A percentile compares a stretch with the other conserved stretches of the same genome.
Evolutionary conservation across 108 stramenopile genomes (phyloP).

Genomic region (Parietichytrium sp.): DNA sequence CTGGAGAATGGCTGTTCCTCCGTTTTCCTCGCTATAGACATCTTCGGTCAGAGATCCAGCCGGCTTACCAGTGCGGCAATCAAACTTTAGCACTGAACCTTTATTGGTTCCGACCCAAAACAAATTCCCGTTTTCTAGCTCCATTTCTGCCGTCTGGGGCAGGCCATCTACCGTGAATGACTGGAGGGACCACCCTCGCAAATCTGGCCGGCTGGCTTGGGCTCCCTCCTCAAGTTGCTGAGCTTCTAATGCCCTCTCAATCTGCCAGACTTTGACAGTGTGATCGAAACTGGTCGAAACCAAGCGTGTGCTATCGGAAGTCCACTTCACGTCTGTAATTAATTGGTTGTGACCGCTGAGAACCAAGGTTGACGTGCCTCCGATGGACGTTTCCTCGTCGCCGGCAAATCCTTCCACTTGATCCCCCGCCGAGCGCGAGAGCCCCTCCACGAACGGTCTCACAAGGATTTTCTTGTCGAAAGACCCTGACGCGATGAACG

Average conservation of each 20-base stretch:
- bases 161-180: background rate
- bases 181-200: no score
- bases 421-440: background rate
- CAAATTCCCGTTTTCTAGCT: background rate
- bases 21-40: no score
- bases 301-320: background rate
- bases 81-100: background rate
- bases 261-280: background rate
- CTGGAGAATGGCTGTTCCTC: no score
- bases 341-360: background rate
- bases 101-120: background rate
- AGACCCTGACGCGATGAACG: conserved; percentile 8
- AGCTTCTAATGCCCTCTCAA: background rate
- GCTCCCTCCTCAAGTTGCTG: background rate
- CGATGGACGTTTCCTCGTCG: background rate
- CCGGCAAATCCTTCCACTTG: background rate
- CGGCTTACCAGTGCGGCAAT: no score
- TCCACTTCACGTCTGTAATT: background rate
- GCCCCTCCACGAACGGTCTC: background rate
- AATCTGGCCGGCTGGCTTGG: background rate
- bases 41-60: no score
- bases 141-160: background rate
- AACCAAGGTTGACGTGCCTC: background rate
- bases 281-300: conserved; percentile 6
- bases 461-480: background rate